Base-by-base conservation (phyloP, 768 basidiomycete genomes). In the Auriscalpium vulgare region DNA sequence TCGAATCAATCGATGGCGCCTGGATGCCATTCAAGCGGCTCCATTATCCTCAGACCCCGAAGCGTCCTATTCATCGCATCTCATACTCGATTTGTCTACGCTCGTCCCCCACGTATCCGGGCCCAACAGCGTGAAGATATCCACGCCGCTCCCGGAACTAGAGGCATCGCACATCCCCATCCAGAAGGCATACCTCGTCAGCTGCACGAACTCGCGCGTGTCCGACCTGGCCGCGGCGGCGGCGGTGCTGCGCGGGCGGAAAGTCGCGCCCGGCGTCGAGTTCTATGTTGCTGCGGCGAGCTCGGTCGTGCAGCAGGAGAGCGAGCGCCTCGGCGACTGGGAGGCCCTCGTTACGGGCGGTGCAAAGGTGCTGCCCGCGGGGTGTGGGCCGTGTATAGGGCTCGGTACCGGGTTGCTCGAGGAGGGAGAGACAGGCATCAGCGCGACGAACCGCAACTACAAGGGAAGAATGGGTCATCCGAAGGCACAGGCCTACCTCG, bases 401-500 rank as follows among this genome's bases (percentile, higher is more conserved):
- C 80, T 99, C 5, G 97, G 97, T 1, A 86, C 84, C 0, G 97
- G 97, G 10, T 72, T 98, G 53, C 74, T 99, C 37, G 88, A 97
- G 68, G 95, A 98, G 61, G 97, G 95, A 2, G 81, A 99, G 70
- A 87, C 86, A 1, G 95, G 97, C 1, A 98, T 99, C 67, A 95
- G 93, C 60, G 97, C 97, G 4, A 98, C 95, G 8, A 99, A 99
- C 72, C 78, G 97, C 71, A 99, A 99, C 67, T 99, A 97, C 75
- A 98, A 99, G 75, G 97, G 97, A 4, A 81, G 97, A 4, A 99
- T 99, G 97, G 97, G 97, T 0, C 84, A 87, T 60, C 95, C 97
- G 0, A 90, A 91, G 51, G 95, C 97, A 0, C 82, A 88, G 62
- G 95, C 97, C 0, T 98, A 98, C 72, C 83, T 99, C 44, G 94